Evolutionary conservation across 2,329 filamentous ascomycete genomes (phyloP).

Genomic region (Ilyonectria robusta): DNA sequence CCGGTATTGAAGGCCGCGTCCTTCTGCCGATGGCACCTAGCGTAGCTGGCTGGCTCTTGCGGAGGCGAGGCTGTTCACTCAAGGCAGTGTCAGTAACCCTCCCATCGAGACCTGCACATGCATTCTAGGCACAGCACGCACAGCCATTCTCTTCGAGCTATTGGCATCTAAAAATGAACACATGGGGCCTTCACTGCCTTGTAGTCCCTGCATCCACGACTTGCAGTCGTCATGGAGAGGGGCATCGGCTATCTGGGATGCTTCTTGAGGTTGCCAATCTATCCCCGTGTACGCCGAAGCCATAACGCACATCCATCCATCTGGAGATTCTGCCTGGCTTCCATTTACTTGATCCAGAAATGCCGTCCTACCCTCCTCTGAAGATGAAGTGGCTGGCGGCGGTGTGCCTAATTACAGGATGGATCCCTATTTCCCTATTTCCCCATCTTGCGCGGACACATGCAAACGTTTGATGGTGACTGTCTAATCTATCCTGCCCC

Average conservation of each 20-base stretch:
- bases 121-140: constrained; percentile 1
- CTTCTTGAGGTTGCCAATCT: constrained; percentile 10
- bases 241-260: neutral
- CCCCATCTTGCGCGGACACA: constrained; percentile 11
- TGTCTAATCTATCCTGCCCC: constrained; percentile 12
- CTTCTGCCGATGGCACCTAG: constrained; percentile 13
- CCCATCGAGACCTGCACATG: neutral
- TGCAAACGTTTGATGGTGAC: constrained; percentile 5
- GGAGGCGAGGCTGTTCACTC: constrained; percentile 27
- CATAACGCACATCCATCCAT: neutral
- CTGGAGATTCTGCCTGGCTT: constrained; percentile 12
- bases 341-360: neutral
- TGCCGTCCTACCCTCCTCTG: neutral
- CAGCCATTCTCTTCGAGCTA: constrained; percentile 19
- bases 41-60: constrained; percentile 3
- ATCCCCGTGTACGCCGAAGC: constrained; percentile 5
- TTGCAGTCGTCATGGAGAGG: constrained; percentile 5
- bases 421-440: neutral
- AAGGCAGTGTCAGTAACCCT: neutral
- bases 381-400: neutral
- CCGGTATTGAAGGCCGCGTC: constrained; percentile 19
- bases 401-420: neutral
- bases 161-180: constrained; percentile 24
- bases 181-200: constrained; percentile 13
- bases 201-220: neutral